Conservation (phyloP, 306 rosid species). For the Rosa rugosa region DNA sequence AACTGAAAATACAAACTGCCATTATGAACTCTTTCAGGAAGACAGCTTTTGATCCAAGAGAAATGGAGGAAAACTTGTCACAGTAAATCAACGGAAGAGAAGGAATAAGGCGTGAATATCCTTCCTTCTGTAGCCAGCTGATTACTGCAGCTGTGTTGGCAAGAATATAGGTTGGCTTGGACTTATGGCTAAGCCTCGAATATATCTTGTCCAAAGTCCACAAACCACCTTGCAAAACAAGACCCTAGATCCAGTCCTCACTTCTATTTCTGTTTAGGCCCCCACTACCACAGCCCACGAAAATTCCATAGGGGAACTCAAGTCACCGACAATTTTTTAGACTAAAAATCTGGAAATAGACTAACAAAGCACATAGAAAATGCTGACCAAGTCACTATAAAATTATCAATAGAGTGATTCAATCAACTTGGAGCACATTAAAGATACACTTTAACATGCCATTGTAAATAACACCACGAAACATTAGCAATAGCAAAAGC, state of each 20-base stretch:
- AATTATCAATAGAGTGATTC: neutral
- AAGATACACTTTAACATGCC: neutral
- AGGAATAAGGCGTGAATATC: neutral
- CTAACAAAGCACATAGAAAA: neutral
- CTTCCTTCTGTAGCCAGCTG: neutral
- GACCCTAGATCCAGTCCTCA: neutral
- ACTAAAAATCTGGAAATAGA: neutral
- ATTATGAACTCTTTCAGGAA: neutral
- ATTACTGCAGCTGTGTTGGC: neutral
- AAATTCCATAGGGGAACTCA: neutral
- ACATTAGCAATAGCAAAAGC: neutral
- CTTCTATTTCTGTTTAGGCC: neutral
- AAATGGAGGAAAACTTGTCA: neutral
- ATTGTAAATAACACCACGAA: neutral
- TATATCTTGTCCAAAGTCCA: neutral
- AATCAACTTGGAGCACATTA: neutral
- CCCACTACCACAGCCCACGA: neutral
- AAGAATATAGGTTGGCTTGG: neutral
- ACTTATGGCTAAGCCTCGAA: neutral
- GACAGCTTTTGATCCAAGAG: neutral
- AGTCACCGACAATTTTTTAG: neutral
- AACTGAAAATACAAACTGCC: neutral
- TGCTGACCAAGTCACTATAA: neutral
- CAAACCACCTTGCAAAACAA: neutral
- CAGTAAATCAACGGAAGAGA: neutral